phyloP scores from a whole-genome alignment of 176 grass and related monocot genomes.

The Neostapfia colusana region DNA sequence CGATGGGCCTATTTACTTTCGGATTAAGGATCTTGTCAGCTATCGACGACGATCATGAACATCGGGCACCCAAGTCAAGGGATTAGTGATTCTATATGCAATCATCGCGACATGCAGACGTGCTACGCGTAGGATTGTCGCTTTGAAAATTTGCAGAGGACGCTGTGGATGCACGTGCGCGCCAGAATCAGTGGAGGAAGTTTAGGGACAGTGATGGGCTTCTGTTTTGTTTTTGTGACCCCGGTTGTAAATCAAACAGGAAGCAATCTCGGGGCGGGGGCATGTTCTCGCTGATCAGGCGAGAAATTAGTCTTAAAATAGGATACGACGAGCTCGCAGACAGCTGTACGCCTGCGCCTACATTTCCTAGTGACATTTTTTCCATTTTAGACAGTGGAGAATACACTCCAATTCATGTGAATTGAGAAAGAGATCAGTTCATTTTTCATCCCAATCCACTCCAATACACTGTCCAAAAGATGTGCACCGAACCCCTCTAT shows the following conservation, averaged over 20 bases:
- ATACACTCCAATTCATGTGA: too few relatives aligned
- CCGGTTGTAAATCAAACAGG: neutral
- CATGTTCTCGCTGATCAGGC: neutral
- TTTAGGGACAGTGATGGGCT: neutral
- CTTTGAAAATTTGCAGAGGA: neutral
- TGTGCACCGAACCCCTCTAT: neutral
- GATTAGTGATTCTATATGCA: neutral
- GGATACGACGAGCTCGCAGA: neutral
- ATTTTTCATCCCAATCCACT: too few relatives aligned
- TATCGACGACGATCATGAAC: neutral
- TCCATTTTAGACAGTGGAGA: too few relatives aligned
- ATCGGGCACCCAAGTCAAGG: neutral
- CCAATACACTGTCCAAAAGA: neutral
- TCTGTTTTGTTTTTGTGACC: neutral
- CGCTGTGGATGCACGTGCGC: conserved; percentile 1
- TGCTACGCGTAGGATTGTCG: neutral
- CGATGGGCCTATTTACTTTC: neutral
- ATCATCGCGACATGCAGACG: neutral
- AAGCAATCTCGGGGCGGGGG: neutral
- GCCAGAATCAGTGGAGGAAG: conserved; percentile 3
- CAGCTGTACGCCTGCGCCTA: neutral
- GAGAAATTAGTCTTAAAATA: neutral
- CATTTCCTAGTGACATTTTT: too few relatives aligned
- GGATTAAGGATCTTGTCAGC: neutral
- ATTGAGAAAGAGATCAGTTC: too few relatives aligned